Evolutionary conservation across 2,329 filamentous ascomycete genomes (phyloP), one percentile per base, ranked within the genome.

Genomic region (Cercospora zeina): DNA sequence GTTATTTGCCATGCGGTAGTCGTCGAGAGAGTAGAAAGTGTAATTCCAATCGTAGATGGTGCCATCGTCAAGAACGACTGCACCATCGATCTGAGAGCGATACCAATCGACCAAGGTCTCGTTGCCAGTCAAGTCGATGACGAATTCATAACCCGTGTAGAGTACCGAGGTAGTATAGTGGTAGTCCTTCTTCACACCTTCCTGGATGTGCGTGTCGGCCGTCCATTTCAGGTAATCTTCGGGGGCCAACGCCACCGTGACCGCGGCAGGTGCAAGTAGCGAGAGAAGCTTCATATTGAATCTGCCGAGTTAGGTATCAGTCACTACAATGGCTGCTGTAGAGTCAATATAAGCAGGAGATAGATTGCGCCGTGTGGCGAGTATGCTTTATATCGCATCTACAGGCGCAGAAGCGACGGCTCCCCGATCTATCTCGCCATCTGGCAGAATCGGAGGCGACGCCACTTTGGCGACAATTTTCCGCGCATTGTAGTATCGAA

Each of bases 41-140:
- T 77, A 71, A 58, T 81, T 76, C 75, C 81, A 85, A 16, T 75
- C 74, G 13, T 73, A 71, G 60, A 84, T 73, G 4, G 77, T 79
- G 11, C 83, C 83, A 42, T 83, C 72, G n/a, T 73, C 67, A 1
- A 75, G 67, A 2, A 85, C 78, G 7, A 84, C 74, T 0, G 75
- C 74, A 54, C 82, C 80, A 8, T 68, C 66, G 27, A 68, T 65
- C 30, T 66, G 66, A 3, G 64, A 65, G n/a, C 54, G 45, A 31
- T 64, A 64, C 65, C 64, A 68, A n/a, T 67, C 64, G 19, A 65
- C 59, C 45, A 65, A 61, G 10, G 59, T 65, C 14, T 68, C 54
- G 34, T 67, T 64, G 1, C 39, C 30, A 14, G 65, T 65, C 16
- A 63, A 37, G 11, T 58, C 60, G 16, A 67, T 67, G 24, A 63